A percentile compares a stretch with the other conserved stretches of the same genome.
These are phyloP conservation scores for Metahyphopichia silvanorum DNA, from an alignment of 805 yeast genomes.

Conservation along the genomic window DNA sequence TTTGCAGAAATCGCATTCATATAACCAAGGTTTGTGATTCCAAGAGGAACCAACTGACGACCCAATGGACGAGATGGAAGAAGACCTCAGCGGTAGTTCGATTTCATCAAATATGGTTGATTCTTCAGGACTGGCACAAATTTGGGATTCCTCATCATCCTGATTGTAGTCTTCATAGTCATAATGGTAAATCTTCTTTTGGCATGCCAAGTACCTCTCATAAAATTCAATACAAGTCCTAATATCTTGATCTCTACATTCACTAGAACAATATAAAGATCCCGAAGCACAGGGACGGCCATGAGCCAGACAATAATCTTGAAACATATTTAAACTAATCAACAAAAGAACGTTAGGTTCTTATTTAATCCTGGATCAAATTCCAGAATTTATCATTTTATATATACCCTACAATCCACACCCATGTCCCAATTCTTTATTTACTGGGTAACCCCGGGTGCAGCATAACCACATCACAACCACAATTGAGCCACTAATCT, in stretches of 20 bases:
- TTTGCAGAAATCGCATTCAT: constrained; percentile 3
- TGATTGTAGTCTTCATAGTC: constrained; percentile 3
- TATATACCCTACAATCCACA: too few relatives aligned
- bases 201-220: constrained; percentile 1
- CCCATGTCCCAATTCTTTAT: too few relatives aligned
- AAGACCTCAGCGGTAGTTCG: constrained; percentile 1
- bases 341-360: too few relatives aligned
- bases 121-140: constrained; percentile 1
- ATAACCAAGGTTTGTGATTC: not conserved
- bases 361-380: too few relatives aligned
- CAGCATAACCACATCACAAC: too few relatives aligned
- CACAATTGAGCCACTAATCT: too few relatives aligned
- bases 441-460: too few relatives aligned
- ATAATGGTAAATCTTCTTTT: constrained; percentile 1
- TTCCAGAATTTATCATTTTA: too few relatives aligned
- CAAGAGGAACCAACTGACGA: not conserved
- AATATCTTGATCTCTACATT: constrained; percentile 14
- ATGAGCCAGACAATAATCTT: constrained; percentile 17
- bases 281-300: constrained; percentile 17
- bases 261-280: constrained; percentile 17
- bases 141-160: constrained; percentile 2
- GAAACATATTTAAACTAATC: constrained; percentile 10
- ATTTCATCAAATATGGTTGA: not conserved
- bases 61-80: not conserved
- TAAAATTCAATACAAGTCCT: constrained; percentile 4